These are phyloP conservation scores for Diaporthe aspalathi DNA, from an alignment of 2,329 filamentous ascomycete genomes.

Conservation along the genomic window DNA sequence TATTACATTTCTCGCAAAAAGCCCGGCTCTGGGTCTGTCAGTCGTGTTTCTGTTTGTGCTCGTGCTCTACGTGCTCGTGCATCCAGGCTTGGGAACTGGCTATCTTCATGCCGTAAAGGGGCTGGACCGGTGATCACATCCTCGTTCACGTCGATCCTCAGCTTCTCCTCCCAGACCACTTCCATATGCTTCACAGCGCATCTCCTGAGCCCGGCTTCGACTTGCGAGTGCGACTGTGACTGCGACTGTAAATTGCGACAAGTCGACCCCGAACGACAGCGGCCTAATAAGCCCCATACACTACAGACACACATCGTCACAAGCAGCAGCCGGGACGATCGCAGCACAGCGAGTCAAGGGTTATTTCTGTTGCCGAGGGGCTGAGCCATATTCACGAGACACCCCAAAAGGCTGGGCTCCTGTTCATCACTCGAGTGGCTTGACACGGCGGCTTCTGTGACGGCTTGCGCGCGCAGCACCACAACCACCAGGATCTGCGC, in stretches of 20 bases:
- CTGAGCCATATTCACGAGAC: constrained; percentile 35
- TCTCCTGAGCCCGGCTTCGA: constrained; percentile 17
- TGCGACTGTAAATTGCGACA: not conserved
- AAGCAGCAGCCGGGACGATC: not conserved
- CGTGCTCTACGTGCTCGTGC: constrained; percentile 3
- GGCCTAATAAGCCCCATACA: constrained; percentile 1
- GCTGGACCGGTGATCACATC: constrained; percentile 20
- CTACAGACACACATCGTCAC: constrained; percentile 4
- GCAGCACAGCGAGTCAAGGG: constrained; percentile 5
- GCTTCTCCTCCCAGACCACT: not conserved
- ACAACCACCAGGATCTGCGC: constrained; percentile 28
- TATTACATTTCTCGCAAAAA: constrained; percentile 12
- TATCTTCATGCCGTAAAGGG: constrained; percentile 29
- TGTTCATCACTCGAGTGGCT: constrained; percentile 29
- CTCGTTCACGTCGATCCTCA: constrained; percentile 17
- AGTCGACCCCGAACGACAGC: not conserved
- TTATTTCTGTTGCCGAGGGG: constrained; percentile 26
- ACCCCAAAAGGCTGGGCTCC: constrained; percentile 28
- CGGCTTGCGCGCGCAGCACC: constrained; percentile 7
- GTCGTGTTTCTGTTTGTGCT: not conserved
- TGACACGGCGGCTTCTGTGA: constrained; percentile 24
- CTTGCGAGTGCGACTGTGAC: not conserved
- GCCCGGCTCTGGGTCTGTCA: not conserved
- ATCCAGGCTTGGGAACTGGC: constrained; percentile 27
- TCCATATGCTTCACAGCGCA: constrained; percentile 20